Evolutionary conservation across 2,329 filamentous ascomycete species (phyloP).

Genomic region (Fusarium bactridioides): DNA sequence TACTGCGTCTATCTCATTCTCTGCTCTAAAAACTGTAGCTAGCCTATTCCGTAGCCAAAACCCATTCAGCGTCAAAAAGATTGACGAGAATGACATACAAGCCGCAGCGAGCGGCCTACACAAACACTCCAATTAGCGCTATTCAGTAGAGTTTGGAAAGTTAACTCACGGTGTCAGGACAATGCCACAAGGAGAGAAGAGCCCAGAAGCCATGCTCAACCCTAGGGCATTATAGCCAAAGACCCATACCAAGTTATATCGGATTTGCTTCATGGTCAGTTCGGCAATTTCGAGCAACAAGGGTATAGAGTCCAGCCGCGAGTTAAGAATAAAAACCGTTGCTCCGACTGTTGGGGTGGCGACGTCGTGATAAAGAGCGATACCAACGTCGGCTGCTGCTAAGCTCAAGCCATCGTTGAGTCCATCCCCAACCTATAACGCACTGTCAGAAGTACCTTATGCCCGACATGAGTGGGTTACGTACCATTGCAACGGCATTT

Average conservation of each 20-base stretch:
- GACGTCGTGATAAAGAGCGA: neutral
- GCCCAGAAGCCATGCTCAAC: neutral
- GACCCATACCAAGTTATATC: neutral
- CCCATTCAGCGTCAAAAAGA: neutral
- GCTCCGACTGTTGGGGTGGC: neutral
- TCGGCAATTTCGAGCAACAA: neutral
- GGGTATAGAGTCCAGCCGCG: fast-evolving
- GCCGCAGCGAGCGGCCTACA: neutral
- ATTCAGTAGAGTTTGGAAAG: fast-evolving
- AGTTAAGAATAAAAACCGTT: neutral
- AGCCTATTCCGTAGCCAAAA: neutral
- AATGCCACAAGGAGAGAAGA: neutral
- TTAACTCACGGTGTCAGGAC: neutral
- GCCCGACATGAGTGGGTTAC: fast-evolving
- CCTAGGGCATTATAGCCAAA: neutral
- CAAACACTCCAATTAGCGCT: fast-evolving
- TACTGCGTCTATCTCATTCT: neutral
- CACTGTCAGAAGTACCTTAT: neutral
- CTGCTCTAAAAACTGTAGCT: neutral
- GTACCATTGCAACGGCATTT: neutral
- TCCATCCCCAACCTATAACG: neutral
- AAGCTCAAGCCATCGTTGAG: neutral
- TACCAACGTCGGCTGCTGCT: neutral
- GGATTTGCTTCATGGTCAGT: neutral
- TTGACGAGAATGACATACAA: neutral